Evolutionary conservation across 345 rosid species (phyloP), one percentile per base, ranked within the genome.

Genomic region (Anacardium occidentale): DNA sequence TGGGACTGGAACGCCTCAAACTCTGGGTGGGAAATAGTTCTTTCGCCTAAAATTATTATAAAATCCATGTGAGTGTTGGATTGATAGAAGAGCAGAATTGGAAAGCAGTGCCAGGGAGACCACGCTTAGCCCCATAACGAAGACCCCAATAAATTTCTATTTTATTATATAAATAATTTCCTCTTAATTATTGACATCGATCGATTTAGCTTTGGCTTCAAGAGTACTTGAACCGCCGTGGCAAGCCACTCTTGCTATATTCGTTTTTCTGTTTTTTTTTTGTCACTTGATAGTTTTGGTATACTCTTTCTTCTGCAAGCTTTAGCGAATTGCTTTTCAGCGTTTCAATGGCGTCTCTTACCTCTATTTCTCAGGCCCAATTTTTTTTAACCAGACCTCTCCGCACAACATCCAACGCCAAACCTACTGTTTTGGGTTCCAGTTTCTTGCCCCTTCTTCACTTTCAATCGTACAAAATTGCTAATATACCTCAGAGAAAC

Each of bases 341-440:
- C 37, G 50, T 32, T 65, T 55, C 70, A 15, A 91, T 91, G 98
- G 93, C 90, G 76, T 90, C 94, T 53, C 67, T 84, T 47, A 67
- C 87, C 64, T 77, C 84, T 12, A 75, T 85, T 74, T 84, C 89
- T 59, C 84, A 83, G 50, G 80, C 91, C 54, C 69, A 78, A 24
- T 80, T 81, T 59, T 59, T 83, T 58, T 62, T 86, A 62, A 83
- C 62, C 72, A 85, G 78, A 42, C 60, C 90, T 77, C 84, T 66
- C 17, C 63, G 83, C 68, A 12, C 62, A 37, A 80, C 5, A 34
- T 34, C 21, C 44, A 75, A 51, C 62, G 8, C 68, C 10, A 64
- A 70, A 1, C 24, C 62, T 21, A 74, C 74, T 53, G 58, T 25
- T 80, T 75, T 67, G 55, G 72, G 75, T 66, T 82, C 81, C 76